Percentiles rank a stretch among this genome's conserved stretches.
phyloP scores from a whole-genome alignment of 1,284 basidiomycete species.

The Melampsora larici-populina region DNA sequence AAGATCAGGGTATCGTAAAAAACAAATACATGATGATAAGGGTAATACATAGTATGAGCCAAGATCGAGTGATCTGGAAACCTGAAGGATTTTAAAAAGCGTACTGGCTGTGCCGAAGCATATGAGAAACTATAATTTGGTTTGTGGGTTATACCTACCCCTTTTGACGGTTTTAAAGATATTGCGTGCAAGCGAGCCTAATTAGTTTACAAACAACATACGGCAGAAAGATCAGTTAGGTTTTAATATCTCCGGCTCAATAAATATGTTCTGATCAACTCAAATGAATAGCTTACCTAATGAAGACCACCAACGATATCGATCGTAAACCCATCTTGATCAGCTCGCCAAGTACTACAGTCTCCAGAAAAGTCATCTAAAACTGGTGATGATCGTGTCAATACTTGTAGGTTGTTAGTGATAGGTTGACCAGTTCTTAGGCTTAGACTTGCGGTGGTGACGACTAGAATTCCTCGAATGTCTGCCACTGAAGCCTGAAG shows the following conservation, averaged over 20 bases:
- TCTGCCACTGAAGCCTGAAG: background rate
- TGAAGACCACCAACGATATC: constrained; percentile 26
- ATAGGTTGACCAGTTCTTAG: background rate
- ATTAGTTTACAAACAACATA: background rate
- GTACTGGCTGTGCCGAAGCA: no score
- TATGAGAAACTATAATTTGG: no score
- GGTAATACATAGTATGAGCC: no score
- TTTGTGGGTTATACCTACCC: background rate
- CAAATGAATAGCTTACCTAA: background rate
- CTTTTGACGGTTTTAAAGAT: background rate
- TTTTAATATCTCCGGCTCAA: background rate
- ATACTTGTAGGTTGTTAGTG: background rate
- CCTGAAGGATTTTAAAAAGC: no score
- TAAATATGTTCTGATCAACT: background rate
- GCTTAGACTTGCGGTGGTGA: constrained; percentile 30
- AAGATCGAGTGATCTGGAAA: no score
- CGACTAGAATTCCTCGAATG: constrained; percentile 12
- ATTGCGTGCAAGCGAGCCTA: background rate
- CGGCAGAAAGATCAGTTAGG: background rate
- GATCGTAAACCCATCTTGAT: constrained; percentile 27
- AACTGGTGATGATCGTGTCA: background rate
- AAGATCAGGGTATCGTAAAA: no score
- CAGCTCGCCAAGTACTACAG: constrained; percentile 7
- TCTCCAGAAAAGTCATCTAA: background rate
- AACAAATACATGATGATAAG: no score